Evolutionary conservation across 2,329 filamentous ascomycete genomes (phyloP), one percentile per base, ranked within the genome.

Genomic region (Botryotinia globosa): DNA sequence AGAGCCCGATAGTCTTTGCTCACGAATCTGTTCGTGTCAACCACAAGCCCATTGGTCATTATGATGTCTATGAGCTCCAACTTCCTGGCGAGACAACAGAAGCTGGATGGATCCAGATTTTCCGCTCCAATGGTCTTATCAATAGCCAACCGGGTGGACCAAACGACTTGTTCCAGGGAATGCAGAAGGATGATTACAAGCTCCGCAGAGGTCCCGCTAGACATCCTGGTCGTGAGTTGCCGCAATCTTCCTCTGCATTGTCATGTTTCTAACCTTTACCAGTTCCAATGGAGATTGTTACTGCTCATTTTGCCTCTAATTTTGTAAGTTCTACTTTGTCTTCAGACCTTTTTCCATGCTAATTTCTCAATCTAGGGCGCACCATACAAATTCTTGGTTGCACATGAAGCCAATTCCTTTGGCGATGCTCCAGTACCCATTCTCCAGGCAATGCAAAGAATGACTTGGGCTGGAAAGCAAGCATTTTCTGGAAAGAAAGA

Each of bases 361-460:
- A 72, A 76, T 68, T 18, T 34, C 54, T 59, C 29, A 77, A 72
- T 51, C 0, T 79, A 86, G 83, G 90, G 90, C 2, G 89, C 89
- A 74, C 85, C 86, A 0, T 92, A 92, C 80, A 91, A 92, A 71
- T 92, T 89, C 77, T 85, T 88, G 51, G 89, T 90, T 1, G 82
- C 84, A 1, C 86, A 88, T 4, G 81, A 84, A 9, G 87, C 84
- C 6, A 82, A 80, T n/a, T 80, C 83, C 0, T 90, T 90, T 73
- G 76, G 81, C 2, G 81, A 84, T 7, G 85, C 87, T 0, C 86
- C 86, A 0, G 72, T 80, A 1, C 80, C 83, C 0, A 83, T 92
- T 2, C 82, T 86, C 9, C 81, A 84, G 62, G 84, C 85, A 0
- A 82, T 89, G 0, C 83, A 85, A 9, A 83, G 87, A 5, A 76